Evolutionary conservation across 768 basidiomycete species (phyloP), one percentile per base, ranked within the genome.

Genomic region (Fibroporia radiculosa): DNA sequence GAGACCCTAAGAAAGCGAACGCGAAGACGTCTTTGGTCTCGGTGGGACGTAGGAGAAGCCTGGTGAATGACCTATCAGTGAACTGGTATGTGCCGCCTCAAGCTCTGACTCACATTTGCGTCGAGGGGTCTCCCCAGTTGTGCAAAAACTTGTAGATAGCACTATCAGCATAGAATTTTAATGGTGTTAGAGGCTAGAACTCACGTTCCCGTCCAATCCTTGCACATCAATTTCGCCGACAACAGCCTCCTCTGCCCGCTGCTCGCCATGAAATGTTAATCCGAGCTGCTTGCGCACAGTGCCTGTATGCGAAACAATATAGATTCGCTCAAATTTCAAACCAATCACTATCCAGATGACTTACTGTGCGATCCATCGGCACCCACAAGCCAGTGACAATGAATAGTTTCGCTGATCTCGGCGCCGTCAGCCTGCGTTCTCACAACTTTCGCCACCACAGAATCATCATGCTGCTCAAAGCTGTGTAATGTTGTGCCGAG

Each of bases 251-350:
- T 44, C 18, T n/a, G 64, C 50, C 6, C 46, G 53, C 0, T 66
- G 69, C 45, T 73, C 62, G 0, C 72, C 73, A 0, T 66, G 48
- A 47, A 75, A 75, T 0, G 57, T 53, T 5, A 76, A 49, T 0
- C 69, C 72, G 5, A 72, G 62, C 26, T 56, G 52, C 45, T 68
- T 70, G 19, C 74, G 59, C 7, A 63, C 62, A 3, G 61, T 29
- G 6, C 70, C 63, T 69, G 25, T n/a, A n/a, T n/a, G n/a, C n/a
- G n/a, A n/a, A n/a, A n/a, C n/a, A n/a, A n/a, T n/a, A n/a, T n/a
- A n/a, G n/a, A n/a, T n/a, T n/a, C n/a, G n/a, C n/a, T n/a, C n/a
- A n/a, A n/a, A n/a, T n/a, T n/a, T n/a, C n/a, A n/a, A n/a, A n/a
- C n/a, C n/a, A n/a, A n/a, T n/a, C n/a, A n/a, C n/a, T n/a, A n/a